These are phyloP conservation scores for Volvox reticuliferus DNA, from an alignment of 139 green algal species.

Conservation along the genomic window DNA sequence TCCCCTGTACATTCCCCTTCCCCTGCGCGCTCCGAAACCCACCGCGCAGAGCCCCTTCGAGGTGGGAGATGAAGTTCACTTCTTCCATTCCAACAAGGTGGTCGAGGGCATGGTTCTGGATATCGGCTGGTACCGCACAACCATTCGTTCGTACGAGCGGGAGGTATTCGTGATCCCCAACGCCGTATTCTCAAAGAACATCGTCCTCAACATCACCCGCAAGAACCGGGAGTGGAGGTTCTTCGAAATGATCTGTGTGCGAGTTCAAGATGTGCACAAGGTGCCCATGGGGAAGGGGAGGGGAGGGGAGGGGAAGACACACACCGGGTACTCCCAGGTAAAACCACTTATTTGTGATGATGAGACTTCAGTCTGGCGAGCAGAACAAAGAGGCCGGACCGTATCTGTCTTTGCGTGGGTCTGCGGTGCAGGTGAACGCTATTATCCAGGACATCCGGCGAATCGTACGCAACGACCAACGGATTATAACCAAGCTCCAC, in stretches of 20 bases:
- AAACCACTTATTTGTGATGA: too few species aligned
- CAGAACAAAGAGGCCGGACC: too few species aligned
- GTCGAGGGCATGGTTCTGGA: slow-evolving; percentile 94
- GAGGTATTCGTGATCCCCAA: slow-evolving; percentile 79
- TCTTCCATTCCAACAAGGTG: slow-evolving; percentile 70
- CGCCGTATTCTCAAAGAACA: slow-evolving; percentile 88
- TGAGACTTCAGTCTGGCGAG: too few species aligned
- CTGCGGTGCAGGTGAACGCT: slow-evolving; percentile 53
- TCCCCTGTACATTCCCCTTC: background rate
- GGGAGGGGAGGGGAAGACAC: too few species aligned
- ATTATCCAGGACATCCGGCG: slow-evolving; percentile 76
- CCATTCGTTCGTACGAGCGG: slow-evolving; percentile 86
- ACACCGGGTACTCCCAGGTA: too few species aligned
- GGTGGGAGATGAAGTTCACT: slow-evolving; percentile 87
- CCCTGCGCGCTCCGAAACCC: background rate
- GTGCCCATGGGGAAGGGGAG: slow-evolving; percentile 41
- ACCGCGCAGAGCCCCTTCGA: slow-evolving; percentile 61
- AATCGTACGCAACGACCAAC: slow-evolving; percentile 86
- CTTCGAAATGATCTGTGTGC: slow-evolving; percentile 82
- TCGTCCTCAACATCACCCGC: slow-evolving; percentile 93
- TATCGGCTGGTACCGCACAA: slow-evolving; percentile 93
- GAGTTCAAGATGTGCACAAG: slow-evolving; percentile 78
- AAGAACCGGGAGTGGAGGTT: slow-evolving; percentile 92
- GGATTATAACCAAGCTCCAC: slow-evolving; percentile 93
- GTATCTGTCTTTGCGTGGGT: too few species aligned